Percentiles rank a stretch among this genome's conserved stretches.
Evolutionary conservation across 371 early-diverging fungal genomes (phyloP).

Genomic region (Lichtheimia ramosa): DNA sequence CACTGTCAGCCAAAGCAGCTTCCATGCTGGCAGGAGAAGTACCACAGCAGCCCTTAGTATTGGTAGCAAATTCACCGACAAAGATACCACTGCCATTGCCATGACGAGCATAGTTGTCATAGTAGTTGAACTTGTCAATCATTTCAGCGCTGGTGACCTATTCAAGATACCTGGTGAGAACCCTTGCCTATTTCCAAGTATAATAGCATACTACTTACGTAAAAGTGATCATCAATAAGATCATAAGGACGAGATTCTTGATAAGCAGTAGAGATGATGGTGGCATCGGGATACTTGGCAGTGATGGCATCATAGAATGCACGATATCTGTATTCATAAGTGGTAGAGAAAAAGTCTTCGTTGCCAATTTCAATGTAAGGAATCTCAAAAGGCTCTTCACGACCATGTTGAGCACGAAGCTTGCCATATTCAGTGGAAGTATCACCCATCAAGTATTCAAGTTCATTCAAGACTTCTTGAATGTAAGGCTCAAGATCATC

Average conservation of each 20-base stretch:
- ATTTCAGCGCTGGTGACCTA: slow-evolving; percentile 5
- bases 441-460: slow-evolving; percentile 27
- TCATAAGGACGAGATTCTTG: slow-evolving; percentile 11
- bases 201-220: neutral
- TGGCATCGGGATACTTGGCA: slow-evolving; percentile 14
- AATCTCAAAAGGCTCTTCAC: slow-evolving; percentile 21
- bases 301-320: slow-evolving; percentile 25
- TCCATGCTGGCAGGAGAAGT: slow-evolving; percentile 23
- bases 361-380: slow-evolving; percentile 25
- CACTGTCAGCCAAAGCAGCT: slow-evolving; percentile 26
- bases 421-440: slow-evolving; percentile 19
- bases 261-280: slow-evolving; percentile 17
- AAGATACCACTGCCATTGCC: slow-evolving; percentile 12
- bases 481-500: slow-evolving; percentile 25
- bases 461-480: slow-evolving; percentile 24
- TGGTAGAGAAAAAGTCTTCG: slow-evolving; percentile 22
- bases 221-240: slow-evolving; percentile 23
- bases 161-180: no score
- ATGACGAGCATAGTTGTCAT: slow-evolving; percentile 8
- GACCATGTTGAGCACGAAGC: slow-evolving; percentile 21
- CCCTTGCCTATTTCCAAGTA: no score
- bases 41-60: slow-evolving; percentile 20
- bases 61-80: slow-evolving; percentile 27
- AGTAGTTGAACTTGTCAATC: slow-evolving; percentile 4
- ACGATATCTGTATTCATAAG: slow-evolving; percentile 24